These are phyloP conservation scores for Calocera cornea DNA, from an alignment of 768 basidiomycete species.

Conservation along the genomic window DNA sequence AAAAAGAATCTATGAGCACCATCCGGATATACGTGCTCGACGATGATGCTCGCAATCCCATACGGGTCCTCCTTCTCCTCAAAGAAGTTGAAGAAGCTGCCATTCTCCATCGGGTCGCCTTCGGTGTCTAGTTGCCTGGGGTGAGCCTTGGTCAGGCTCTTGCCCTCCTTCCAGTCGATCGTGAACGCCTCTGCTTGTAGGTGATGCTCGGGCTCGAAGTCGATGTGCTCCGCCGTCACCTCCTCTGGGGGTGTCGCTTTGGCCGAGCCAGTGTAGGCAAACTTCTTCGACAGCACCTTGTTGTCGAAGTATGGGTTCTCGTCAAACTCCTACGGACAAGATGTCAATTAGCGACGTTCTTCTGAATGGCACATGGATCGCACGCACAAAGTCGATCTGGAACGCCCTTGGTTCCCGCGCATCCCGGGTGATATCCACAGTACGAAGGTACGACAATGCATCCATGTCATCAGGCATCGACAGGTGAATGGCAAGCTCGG, in stretches of 20 bases:
- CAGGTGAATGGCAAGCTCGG: constrained; percentile 45
- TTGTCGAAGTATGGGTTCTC: constrained; percentile 75
- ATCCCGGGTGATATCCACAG: constrained; percentile 71
- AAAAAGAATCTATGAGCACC: not conserved
- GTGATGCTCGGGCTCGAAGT: constrained; percentile 69
- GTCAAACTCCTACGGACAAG: constrained; percentile 58
- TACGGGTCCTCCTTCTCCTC: constrained; percentile 49
- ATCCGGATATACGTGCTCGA: not conserved
- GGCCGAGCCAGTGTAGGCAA: constrained; percentile 48
- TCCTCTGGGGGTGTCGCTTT: constrained; percentile 52
- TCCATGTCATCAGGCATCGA: constrained; percentile 66
- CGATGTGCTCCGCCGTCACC: constrained; percentile 59
- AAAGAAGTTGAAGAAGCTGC: constrained; percentile 84
- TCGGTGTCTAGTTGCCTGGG: constrained; percentile 48
- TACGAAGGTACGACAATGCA: constrained; percentile 72
- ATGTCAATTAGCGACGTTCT: not conserved
- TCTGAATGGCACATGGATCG: not conserved
- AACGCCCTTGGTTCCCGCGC: constrained; percentile 62
- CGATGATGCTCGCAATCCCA: constrained; percentile 25
- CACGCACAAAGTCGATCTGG: constrained; percentile 76
- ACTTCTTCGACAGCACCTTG: constrained; percentile 66
- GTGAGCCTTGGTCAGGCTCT: constrained; percentile 66
- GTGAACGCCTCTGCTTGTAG: constrained; percentile 49
- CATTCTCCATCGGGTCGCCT: constrained; percentile 48
- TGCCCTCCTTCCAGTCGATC: constrained; percentile 72